Evolutionary conservation across 345 rosid genomes (phyloP), one percentile per base, ranked within the genome.

Genomic region (Firmiana major): DNA sequence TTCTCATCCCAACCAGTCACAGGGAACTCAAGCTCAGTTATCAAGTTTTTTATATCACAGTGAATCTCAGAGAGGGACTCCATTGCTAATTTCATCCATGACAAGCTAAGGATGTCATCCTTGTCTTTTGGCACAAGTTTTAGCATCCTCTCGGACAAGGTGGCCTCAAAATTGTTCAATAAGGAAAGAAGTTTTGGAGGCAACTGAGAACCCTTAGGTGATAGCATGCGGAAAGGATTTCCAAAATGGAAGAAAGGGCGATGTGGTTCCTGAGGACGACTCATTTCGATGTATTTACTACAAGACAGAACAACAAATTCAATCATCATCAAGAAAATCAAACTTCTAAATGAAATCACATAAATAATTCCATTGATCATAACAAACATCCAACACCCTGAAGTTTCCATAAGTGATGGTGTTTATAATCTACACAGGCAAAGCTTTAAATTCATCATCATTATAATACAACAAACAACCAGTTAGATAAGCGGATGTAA

Each of bases 41-140:
- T 90, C 43, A 94, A 87, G 3, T 79, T 78, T 74, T 94, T 89
- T 71, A 93, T 82, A 85, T 78, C 89, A 31, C 62, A 77, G 40
- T 94, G 98, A 38, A 90, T 91, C 83, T 88, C 94, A 31, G 93
- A 86, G 57, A 94, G 92, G 9, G 93, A 85, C 78, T 88, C 90
- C 93, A 88, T 90, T 6, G 98, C 98, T 57, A 84, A 76, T 82
- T 84, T 90, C 98, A 93, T 90, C 99, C 99, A 96, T 7, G 91
- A 58, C 53, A 94, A 80, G 84, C 87, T 88, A 74, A 93, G 94
- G 65, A 93, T 85, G 31, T 90, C 90, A 36, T 79, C 86, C 68
- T 88, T 88, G 73, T 76, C 87, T 78, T 89, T 86, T 3, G 94
- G 94, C 73, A 84, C 81, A 62, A 96, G 92, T 67, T 84, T 91